phyloP scores from a whole-genome alignment of 805 yeast genomes.

The Pichia cephalocereana region DNA sequence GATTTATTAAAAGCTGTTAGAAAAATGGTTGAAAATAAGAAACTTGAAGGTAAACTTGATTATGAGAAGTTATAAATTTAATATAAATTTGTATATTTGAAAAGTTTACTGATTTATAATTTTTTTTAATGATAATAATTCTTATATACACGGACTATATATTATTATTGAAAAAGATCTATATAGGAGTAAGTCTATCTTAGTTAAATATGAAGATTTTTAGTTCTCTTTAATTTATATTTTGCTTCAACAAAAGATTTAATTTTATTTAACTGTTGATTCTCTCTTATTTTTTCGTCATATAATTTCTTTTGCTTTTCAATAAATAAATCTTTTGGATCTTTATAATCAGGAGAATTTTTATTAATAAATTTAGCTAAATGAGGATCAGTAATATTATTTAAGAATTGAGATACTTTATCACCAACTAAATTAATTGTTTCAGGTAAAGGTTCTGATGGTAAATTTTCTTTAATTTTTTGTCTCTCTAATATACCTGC shows the following conservation, averaged over 20 bases:
- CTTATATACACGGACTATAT: no score
- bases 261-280: slow-evolving; percentile 15
- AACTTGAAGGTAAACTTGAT: slow-evolving; percentile 91
- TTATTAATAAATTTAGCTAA: slow-evolving; percentile 23
- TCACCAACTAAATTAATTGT: slow-evolving; percentile 38
- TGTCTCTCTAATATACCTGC: slow-evolving; percentile 49
- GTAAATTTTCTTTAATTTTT: slow-evolving; percentile 33
- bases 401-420: slow-evolving; percentile 29
- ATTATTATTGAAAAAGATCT: no score
- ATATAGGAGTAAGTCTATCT: no score
- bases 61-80: slow-evolving; percentile 69
- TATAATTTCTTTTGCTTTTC: slow-evolving; percentile 13
- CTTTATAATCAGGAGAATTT: slow-evolving; percentile 17
- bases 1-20: slow-evolving; percentile 98
- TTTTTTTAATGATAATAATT: no score
- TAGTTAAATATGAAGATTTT: slow-evolving; percentile 10
- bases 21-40: slow-evolving; percentile 94
- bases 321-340: slow-evolving; percentile 13
- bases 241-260: slow-evolving; percentile 12
- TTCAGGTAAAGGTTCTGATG: slow-evolving; percentile 31
- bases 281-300: slow-evolving; percentile 16
- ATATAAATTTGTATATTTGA: no score
- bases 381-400: slow-evolving; percentile 23
- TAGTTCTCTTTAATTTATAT: slow-evolving; percentile 14
- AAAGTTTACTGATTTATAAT: no score